phyloP scores from a whole-genome alignment of 768 basidiomycete genomes.

The Termitomyces sp. region DNA sequence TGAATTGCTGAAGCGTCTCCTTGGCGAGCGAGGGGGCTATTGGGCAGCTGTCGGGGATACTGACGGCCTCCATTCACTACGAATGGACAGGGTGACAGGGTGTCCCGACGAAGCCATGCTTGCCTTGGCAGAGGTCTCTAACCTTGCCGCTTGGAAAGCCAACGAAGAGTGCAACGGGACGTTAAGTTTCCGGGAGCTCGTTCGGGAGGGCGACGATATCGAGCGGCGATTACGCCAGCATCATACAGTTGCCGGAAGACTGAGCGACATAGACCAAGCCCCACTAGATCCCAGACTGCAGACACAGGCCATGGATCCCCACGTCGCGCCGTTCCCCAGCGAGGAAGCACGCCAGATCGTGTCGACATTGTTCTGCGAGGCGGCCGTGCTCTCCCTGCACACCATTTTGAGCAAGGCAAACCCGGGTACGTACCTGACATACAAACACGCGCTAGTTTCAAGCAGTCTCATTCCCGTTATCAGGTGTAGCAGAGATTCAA shows the following conservation, averaged over 20 bases:
- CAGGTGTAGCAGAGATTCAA: conserved; percentile 70
- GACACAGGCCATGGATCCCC: conserved; percentile 22
- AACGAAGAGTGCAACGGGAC: conserved; percentile 57
- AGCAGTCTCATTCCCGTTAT: conserved; percentile 3
- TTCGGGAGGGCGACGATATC: conserved; percentile 65
- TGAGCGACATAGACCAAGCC: conserved; percentile 25
- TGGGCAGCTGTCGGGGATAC: conserved; percentile 33
- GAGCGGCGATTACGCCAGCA: conserved; percentile 57
- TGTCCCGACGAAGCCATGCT: conserved; percentile 78
- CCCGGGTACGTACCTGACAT: conserved; percentile 46
- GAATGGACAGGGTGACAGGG: conserved; percentile 66
- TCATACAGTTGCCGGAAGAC: conserved; percentile 23
- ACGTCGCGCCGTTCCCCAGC: conserved; percentile 24
- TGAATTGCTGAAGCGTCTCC: conserved; percentile 58
- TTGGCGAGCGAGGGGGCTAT: conserved; percentile 44
- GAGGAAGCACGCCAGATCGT: conserved; percentile 45
- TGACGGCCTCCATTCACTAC: conserved; percentile 35
- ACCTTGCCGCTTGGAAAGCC: conserved; percentile 70
- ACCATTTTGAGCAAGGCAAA: conserved; percentile 63
- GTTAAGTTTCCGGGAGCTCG: conserved; percentile 69
- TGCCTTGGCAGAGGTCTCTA: conserved; percentile 69
- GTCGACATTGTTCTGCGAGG: conserved; percentile 57
- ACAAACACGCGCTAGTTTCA: not conserved
- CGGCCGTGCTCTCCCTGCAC: conserved; percentile 62
- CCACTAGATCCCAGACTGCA: conserved; percentile 37